Percentiles rank a stretch among this genome's conserved stretches.
Evolutionary conservation across 306 rosid genomes (phyloP).

Genomic region (Parietaria judaica): DNA sequence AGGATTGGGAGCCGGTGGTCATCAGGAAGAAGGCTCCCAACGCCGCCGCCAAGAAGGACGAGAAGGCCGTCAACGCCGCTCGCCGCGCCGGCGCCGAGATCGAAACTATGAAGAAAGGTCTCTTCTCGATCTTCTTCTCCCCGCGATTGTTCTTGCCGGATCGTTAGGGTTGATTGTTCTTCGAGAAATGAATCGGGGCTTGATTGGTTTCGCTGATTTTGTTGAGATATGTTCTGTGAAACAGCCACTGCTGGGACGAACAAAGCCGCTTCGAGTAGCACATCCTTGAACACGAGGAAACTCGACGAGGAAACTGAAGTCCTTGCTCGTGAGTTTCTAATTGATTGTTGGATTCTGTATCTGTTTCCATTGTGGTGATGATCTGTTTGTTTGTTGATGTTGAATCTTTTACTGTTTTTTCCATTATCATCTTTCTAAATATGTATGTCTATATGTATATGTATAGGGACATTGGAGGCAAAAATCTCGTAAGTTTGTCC

Average conservation of each 20-base stretch:
- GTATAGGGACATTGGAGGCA: no score
- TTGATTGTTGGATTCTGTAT: neutral
- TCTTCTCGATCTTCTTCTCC: neutral
- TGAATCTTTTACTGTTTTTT: no score
- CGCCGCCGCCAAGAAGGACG: constrained; percentile 85
- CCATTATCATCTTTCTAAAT: no score
- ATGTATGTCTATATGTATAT: no score
- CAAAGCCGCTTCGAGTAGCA: constrained; percentile 75
- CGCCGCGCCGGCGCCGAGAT: constrained; percentile 82
- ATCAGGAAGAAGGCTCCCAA: constrained; percentile 78
- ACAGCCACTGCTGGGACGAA: constrained; percentile 73
- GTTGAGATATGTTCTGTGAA: neutral
- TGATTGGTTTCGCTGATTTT: neutral
- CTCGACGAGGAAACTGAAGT: constrained; percentile 80
- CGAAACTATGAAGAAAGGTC: constrained; percentile 69
- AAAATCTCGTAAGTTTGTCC: no score
- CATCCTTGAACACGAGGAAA: constrained; percentile 78
- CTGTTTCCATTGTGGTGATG: no score
- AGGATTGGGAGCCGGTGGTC: constrained; percentile 90
- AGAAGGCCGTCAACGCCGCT: constrained; percentile 92
- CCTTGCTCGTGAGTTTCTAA: constrained; percentile 77
- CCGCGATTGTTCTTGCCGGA: neutral
- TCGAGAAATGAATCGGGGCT: no score
- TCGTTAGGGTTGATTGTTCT: neutral
- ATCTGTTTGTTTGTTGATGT: no score